phyloP scores from a whole-genome alignment of 116 monocot genomes.

The Trichopus zeylanicus region DNA sequence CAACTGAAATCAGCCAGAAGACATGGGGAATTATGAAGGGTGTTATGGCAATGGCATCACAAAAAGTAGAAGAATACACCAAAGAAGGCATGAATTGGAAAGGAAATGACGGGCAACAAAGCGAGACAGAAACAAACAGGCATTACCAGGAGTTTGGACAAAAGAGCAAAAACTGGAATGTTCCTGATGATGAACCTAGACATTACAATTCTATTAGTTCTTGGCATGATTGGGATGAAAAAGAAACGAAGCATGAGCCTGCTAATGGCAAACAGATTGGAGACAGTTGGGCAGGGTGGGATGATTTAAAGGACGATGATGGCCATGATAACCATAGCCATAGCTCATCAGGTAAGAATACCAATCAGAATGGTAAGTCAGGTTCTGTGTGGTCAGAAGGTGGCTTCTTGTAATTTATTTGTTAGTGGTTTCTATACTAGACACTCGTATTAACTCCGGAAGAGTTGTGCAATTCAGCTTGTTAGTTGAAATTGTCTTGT shows the following conservation, averaged over 20 bases:
- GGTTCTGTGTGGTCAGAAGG: constrained; percentile 41
- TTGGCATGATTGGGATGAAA: constrained; percentile 78
- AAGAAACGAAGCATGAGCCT: constrained; percentile 13
- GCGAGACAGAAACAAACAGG: constrained; percentile 23
- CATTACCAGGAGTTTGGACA: constrained; percentile 23
- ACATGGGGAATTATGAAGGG: constrained; percentile 99
- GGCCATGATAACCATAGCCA: constrained; percentile 14
- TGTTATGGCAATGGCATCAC: constrained; percentile 88
- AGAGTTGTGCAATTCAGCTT: not conserved
- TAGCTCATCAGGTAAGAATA: constrained; percentile 15
- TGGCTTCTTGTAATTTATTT: constrained; percentile 38
- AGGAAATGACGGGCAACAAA: constrained; percentile 19
- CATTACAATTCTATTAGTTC: constrained; percentile 32
- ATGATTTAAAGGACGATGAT: constrained; percentile 39
- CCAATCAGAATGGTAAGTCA: constrained; percentile 36
- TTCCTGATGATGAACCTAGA: constrained; percentile 8
- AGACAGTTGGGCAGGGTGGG: constrained; percentile 51
- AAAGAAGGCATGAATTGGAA: constrained; percentile 39
- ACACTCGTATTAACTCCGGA: not conserved
- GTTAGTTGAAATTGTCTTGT: no score
- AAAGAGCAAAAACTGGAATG: constrained; percentile 16
- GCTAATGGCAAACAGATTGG: constrained; percentile 12
- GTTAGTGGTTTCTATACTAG: not conserved
- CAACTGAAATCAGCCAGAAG: constrained; percentile 71
- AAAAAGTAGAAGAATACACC: constrained; percentile 88